Evolutionary conservation across 1,284 basidiomycete species (phyloP), one percentile per base, ranked within the genome.

Genomic region (Ustilago esculenta): DNA sequence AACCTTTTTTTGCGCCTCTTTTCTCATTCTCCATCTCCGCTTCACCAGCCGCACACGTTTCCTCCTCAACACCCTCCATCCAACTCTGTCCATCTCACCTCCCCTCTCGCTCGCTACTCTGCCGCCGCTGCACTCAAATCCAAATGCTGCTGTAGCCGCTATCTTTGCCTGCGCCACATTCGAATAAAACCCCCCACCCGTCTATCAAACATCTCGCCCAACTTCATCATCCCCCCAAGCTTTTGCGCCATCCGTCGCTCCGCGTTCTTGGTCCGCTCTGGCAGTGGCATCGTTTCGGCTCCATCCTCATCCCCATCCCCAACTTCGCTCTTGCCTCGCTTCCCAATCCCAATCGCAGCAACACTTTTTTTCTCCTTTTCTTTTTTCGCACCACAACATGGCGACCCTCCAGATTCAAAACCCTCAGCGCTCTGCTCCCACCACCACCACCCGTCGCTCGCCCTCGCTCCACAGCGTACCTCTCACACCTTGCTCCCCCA

Each of bases 331-430:
- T n/a, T n/a, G n/a, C n/a, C n/a, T n/a, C n/a, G n/a, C n/a, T n/a
- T n/a, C n/a, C n/a, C n/a, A n/a, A n/a, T n/a, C n/a, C n/a, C n/a
- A n/a, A n/a, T n/a, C n/a, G n/a, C n/a, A 21, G 40, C 40, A 32
- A 10, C 40, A 34, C 17, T 14, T 21, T 14, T 24, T 10, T 23
- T 17, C 27, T n/a, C 45, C 8, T 29, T 12, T 21, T 20, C 11
- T 25, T 9, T 25, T 8, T 33, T 7, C 30, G 3, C 37, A 36
- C 9, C 30, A 32, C 33, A 42, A 23, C 24, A 68, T 68, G 65
- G 50, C 65, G 17, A 68, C 65, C 7, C 58, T 68, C 37, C 50
- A 68, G 20, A 23, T 57, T 42, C 58, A 57, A 17, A 57, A 41
- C 27, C 65, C 65, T 9, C 53, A 53, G 36, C 64, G 53, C 37